Evolutionary conservation across 305 asterid genomes (phyloP).

Genomic region (Withania somnifera): DNA sequence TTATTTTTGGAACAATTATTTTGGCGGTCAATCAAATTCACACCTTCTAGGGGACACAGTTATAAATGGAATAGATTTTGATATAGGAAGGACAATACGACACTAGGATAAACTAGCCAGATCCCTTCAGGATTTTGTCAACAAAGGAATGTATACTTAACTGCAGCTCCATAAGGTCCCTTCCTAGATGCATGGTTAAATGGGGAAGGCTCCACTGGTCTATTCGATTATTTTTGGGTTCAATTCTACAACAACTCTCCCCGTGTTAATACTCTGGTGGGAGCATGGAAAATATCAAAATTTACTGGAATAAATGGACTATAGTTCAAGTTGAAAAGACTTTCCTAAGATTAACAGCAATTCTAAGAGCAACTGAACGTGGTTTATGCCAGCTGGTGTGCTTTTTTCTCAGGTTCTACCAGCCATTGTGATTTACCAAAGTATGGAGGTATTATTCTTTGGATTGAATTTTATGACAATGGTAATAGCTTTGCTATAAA

Average conservation of each 20-base stretch:
- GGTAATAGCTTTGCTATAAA: constrained; percentile 4
- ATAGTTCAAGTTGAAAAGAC: background rate
- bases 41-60: constrained; percentile 28
- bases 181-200: constrained; percentile 3
- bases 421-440: background rate
- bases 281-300: background rate
- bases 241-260: constrained; percentile 10
- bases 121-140: constrained; percentile 11
- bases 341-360: background rate
- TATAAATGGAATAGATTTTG: constrained; percentile 34
- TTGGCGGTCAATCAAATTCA: constrained; percentile 21
- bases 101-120: constrained; percentile 23
- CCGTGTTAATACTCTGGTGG: constrained; percentile 4
- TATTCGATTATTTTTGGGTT: constrained; percentile 11
- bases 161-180: constrained; percentile 8
- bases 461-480: constrained; percentile 8
- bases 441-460: constrained; percentile 14
- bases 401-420: constrained; percentile 8
- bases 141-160: constrained; percentile 16
- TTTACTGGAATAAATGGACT: constrained; percentile 1
- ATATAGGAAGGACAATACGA: constrained; percentile 18
- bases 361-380: background rate
- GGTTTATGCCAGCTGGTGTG: constrained; percentile 5
- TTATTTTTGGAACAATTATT: constrained; percentile 31
- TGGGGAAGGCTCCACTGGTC: background rate